These are phyloP conservation scores for Eutrema heterophyllum DNA, from an alignment of 345 rosid species.

Conservation along the genomic window DNA sequence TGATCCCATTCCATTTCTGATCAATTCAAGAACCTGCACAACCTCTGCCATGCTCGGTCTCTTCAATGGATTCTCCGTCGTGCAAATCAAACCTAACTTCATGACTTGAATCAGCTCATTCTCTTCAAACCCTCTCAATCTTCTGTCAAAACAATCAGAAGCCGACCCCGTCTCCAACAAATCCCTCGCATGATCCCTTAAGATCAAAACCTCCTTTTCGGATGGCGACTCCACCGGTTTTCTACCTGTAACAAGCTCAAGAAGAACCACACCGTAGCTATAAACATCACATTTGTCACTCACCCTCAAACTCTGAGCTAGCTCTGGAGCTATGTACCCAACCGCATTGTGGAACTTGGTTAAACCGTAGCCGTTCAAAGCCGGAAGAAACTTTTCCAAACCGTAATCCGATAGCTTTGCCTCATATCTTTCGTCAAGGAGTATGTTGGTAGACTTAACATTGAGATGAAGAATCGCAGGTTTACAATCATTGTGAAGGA, in stretches of 20 bases:
- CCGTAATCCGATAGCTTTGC: slow-evolving; percentile 88
- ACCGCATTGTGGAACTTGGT: slow-evolving; percentile 70
- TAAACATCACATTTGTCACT: slow-evolving; percentile 91
- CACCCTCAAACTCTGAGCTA: slow-evolving; percentile 61
- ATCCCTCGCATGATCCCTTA: slow-evolving; percentile 74
- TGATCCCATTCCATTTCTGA: slow-evolving; percentile 56
- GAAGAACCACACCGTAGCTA: slow-evolving; percentile 85
- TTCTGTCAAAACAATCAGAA: slow-evolving; percentile 73
- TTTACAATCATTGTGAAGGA: slow-evolving; percentile 84
- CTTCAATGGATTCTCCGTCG: slow-evolving; percentile 62
- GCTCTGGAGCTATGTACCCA: slow-evolving; percentile 93
- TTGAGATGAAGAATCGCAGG: slow-evolving; percentile 89
- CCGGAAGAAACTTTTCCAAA: slow-evolving; percentile 69
- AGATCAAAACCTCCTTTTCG: slow-evolving; percentile 56
- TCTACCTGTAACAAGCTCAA: slow-evolving; percentile 88
- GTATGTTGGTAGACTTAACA: slow-evolving; percentile 81
- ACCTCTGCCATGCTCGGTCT: slow-evolving; percentile 98
- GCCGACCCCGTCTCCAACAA: slow-evolving; percentile 70
- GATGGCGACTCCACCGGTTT: slow-evolving; percentile 78
- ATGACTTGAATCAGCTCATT: slow-evolving; percentile 86
- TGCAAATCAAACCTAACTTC: slow-evolving; percentile 83
- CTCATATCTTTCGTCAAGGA: slow-evolving; percentile 66
- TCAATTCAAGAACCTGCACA: slow-evolving; percentile 92
- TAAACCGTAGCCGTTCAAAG: slow-evolving; percentile 60
- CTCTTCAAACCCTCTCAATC: slow-evolving; percentile 64